Percentiles rank a stretch among this genome's conserved stretches.
Evolutionary conservation across 192 early-diverging fungal genomes (phyloP).

Genomic region (Backusella morwellensis): DNA sequence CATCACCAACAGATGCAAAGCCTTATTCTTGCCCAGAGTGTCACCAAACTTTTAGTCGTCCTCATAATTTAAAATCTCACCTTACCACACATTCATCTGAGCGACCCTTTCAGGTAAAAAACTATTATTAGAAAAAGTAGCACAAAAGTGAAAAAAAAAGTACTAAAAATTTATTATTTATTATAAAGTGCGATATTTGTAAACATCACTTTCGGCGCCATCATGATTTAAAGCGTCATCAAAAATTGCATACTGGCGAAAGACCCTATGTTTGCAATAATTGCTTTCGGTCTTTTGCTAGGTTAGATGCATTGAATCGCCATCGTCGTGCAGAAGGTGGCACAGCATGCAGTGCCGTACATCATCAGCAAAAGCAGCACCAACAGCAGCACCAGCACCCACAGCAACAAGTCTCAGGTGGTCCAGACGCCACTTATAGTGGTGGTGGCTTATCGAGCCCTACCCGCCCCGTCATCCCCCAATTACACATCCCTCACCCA

Average conservation of each 20-base stretch:
- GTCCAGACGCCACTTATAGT: conserved; percentile 6
- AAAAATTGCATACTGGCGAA: conserved; percentile 76
- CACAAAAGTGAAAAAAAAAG: not conserved
- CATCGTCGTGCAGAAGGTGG: conserved; percentile 55
- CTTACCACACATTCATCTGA: conserved; percentile 31
- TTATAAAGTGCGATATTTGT: conserved; percentile 30
- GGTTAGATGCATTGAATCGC: conserved; percentile 75
- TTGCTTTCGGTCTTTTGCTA: conserved; percentile 76
- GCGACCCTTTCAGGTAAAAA: conserved; percentile 25
- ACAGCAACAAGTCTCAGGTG: conserved; percentile 2
- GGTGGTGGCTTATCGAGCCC: conserved; percentile 3
- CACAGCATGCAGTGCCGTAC: conserved; percentile 27
- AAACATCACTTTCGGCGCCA: conserved; percentile 52
- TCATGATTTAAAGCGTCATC: conserved; percentile 89
- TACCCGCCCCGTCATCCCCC: conserved; percentile 8
- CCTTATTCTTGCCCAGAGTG: conserved; percentile 25
- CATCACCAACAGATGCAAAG: conserved; percentile 14
- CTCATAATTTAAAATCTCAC: conserved; percentile 34
- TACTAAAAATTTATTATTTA: conserved; percentile 12
- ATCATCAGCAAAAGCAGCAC: conserved; percentile 14
- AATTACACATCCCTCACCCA: conserved; percentile 16
- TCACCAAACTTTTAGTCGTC: conserved; percentile 26
- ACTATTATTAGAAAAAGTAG: conserved; percentile 5
- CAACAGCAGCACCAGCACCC: conserved; percentile 2
- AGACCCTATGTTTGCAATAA: conserved; percentile 69